Base-by-base conservation (phyloP, 1,284 basidiomycete genomes). In the Ustilago cynodontis region DNA sequence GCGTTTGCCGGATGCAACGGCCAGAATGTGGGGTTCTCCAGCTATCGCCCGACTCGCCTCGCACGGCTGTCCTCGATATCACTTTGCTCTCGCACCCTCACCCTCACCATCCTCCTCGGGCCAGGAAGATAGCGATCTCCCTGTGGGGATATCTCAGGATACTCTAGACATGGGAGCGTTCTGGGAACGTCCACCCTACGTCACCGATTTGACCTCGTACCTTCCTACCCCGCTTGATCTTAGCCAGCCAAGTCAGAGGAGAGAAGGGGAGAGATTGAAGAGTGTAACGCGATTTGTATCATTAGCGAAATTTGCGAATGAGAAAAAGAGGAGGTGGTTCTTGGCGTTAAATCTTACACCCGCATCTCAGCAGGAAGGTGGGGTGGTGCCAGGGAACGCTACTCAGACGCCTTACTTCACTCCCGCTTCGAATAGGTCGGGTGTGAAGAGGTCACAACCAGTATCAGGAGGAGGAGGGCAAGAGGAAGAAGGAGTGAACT, bases 171-270 rank as follows among this genome's bases (percentile, higher is more conserved):
- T 59, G 43, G 84, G 84, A 22, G 69, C 69, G 10, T 86, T 81
- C 56, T 86, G 78, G 74, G 84, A 86, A 53, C 72, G 84, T 0
- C 62, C 72, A 33, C 84, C 84, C 11, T 86, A 83, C 65, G 22
- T 55, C 16, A 82, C 79, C 33, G 64, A 71, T 26, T 60, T 78
- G 0, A 52, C 60, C 11, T 54, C 65, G 3, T 65, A 58, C 24
- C 68, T 67, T 9, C 53, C 64, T 3, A 18, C 28, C 4, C 50
- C 35, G 6, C 20, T 22, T 16, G 24, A 39, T 45, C 41, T 28
- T 35, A 26, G 3, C 0, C 49, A 37, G 10, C 57, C 60, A 5
- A 22, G 26, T 13, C 52, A 33, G 13, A 50, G 62, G 28, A 47
- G 53, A 13, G 59, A 58, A 29, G 20, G 13, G 39, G 59, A 65